Evolutionary conservation across 148 eudicot genomes (phyloP).

Genomic region (Rhododendron kiyosumense): DNA sequence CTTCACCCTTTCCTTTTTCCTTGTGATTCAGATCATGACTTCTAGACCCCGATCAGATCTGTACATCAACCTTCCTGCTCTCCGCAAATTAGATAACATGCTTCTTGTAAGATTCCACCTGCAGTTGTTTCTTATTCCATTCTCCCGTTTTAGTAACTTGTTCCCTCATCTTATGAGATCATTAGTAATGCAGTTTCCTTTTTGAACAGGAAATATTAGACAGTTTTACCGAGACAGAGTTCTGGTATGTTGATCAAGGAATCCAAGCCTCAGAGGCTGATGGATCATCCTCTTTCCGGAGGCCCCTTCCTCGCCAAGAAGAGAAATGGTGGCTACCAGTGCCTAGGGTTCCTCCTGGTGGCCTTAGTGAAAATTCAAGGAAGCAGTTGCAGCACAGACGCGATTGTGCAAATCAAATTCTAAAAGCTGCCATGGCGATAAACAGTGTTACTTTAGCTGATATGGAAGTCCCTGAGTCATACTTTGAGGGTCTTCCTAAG

Average conservation of each 20-base stretch:
- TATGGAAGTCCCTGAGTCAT: conserved; percentile 52
- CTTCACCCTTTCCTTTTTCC: background rate
- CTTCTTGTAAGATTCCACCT: conserved; percentile 52
- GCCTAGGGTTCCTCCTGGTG: conserved; percentile 57
- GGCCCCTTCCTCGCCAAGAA: conserved; percentile 43
- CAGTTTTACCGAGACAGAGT: conserved; percentile 48
- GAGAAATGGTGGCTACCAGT: conserved; percentile 85
- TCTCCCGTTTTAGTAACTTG: background rate
- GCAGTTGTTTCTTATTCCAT: background rate
- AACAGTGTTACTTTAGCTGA: conserved; percentile 48
- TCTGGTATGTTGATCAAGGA: conserved; percentile 70
- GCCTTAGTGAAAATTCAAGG: conserved; percentile 44
- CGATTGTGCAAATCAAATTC: conserved; percentile 56
- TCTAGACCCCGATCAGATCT: conserved; percentile 75
- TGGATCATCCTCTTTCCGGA: conserved; percentile 44
- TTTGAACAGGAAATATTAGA: conserved; percentile 42
- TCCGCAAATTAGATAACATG: conserved; percentile 85
- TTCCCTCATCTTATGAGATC: background rate
- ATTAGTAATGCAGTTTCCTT: background rate
- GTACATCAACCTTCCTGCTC: conserved; percentile 67
- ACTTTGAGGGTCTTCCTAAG: conserved; percentile 59
- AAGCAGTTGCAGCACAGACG: conserved; percentile 55
- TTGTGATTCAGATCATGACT: conserved; percentile 65
- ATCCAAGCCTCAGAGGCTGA: conserved; percentile 40
- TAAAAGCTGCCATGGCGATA: conserved; percentile 70